These are phyloP conservation scores for Coemansia sp. DNA, from an alignment of 192 early-diverging fungal genomes.

Conservation along the genomic window DNA sequence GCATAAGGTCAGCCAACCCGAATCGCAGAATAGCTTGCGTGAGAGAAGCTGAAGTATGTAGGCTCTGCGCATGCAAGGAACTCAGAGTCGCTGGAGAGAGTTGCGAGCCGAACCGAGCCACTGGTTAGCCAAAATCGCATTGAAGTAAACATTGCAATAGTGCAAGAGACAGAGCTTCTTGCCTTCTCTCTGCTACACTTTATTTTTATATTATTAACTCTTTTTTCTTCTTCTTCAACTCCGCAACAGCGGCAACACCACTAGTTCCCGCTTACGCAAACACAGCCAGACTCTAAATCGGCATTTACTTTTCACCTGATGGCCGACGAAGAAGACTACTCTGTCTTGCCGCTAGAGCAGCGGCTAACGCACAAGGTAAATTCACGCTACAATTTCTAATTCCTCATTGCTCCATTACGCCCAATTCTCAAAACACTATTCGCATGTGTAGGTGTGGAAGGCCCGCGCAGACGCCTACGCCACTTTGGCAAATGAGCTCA, in stretches of 20 bases:
- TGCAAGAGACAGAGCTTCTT: not conserved
- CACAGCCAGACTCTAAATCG: not conserved
- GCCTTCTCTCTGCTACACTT: not conserved
- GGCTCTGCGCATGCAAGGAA: not conserved
- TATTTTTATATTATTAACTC: conserved; percentile 1
- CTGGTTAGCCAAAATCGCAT: not conserved
- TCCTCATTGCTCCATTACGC: not conserved
- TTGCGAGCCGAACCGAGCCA: conserved; percentile 7
- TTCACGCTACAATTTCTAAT: not conserved
- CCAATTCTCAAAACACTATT: conserved; percentile 8
- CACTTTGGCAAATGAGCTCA: conserved; percentile 74
- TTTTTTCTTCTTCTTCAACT: not conserved
- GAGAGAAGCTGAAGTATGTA: not conserved
- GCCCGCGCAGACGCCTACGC: conserved; percentile 85
- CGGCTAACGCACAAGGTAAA: conserved; percentile 83
- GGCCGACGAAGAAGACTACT: conserved; percentile 78
- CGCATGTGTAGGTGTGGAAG: conserved; percentile 85
- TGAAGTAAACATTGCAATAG: not conserved
- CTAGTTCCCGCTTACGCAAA: too few relatives aligned
- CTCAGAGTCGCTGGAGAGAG: not conserved
- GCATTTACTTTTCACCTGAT: conserved; percentile 14
- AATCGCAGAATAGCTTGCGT: not conserved
- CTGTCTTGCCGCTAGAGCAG: conserved; percentile 74
- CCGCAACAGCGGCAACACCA: not conserved
- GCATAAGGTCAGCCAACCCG: conserved; percentile 1